Evolutionary conservation across 768 basidiomycete genomes (phyloP).

Genomic region (Lactarius psammicola): DNA sequence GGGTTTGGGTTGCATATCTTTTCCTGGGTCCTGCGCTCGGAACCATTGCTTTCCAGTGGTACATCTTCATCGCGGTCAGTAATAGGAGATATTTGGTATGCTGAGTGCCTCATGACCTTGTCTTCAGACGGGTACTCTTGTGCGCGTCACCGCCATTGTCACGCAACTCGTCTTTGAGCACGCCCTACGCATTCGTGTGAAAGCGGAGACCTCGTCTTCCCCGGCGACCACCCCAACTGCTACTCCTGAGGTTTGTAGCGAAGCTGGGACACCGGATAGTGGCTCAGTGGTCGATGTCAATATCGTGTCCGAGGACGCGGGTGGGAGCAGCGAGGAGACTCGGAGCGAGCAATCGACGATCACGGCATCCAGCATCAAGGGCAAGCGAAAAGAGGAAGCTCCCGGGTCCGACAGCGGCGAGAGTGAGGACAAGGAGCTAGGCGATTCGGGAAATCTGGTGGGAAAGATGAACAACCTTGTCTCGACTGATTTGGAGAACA

Average conservation of each 20-base stretch:
- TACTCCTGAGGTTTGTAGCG: constrained; percentile 30
- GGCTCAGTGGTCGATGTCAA: constrained; percentile 28
- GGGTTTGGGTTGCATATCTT: constrained; percentile 62
- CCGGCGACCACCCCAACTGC: constrained; percentile 27
- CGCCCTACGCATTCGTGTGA: constrained; percentile 51
- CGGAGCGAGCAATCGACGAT: constrained; percentile 12
- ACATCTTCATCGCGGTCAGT: constrained; percentile 42
- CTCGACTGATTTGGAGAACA: constrained; percentile 53
- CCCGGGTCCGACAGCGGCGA: too few relatives aligned
- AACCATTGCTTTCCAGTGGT: constrained; percentile 51
- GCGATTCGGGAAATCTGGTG: too few relatives aligned
- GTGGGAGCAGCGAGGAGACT: constrained; percentile 24
- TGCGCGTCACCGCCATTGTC: too few relatives aligned
- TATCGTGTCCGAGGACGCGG: constrained; percentile 2
- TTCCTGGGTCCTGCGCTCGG: constrained; percentile 47
- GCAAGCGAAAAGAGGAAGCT: too few relatives aligned
- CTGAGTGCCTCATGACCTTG: not conserved
- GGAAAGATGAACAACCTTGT: constrained; percentile 68
- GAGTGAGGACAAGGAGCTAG: too few relatives aligned
- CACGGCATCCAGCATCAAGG: too few relatives aligned
- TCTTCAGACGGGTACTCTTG: constrained; percentile 38
- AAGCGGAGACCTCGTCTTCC: constrained; percentile 37
- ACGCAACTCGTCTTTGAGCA: constrained; percentile 57
- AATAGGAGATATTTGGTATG: not conserved
- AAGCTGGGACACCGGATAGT: constrained; percentile 28